phyloP scores from a whole-genome alignment of 768 basidiomycete species.

The Kwoniella sp. region DNA sequence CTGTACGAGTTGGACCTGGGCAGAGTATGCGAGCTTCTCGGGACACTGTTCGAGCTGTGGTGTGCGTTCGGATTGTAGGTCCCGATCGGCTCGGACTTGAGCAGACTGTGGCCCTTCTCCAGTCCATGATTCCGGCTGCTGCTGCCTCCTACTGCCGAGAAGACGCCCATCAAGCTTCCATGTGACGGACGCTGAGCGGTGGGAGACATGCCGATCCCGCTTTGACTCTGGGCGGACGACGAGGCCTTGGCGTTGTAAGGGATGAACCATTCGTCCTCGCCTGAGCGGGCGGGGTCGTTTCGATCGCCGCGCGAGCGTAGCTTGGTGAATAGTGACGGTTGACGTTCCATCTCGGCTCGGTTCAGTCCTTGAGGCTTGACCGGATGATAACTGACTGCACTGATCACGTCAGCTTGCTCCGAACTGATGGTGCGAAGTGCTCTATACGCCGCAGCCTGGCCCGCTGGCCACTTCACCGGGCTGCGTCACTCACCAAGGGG shows the following conservation, averaged over 20 bases:
- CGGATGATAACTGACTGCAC: too few species aligned
- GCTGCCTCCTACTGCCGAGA: constrained; percentile 6
- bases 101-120: background rate
- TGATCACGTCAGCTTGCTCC: too few species aligned
- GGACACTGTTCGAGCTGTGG: background rate
- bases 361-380: background rate
- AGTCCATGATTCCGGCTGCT: background rate
- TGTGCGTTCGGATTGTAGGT: constrained; percentile 3
- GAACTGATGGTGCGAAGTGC: too few species aligned
- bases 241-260: constrained; percentile 25
- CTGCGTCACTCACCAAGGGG: too few species aligned
- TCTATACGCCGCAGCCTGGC: too few species aligned
- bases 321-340: constrained; percentile 14
- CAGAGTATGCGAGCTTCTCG: background rate
- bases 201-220: constrained; percentile 28
- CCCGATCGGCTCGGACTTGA: constrained; percentile 1
- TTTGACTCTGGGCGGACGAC: constrained; percentile 5
- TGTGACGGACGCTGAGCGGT: constrained; percentile 1
- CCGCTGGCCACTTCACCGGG: too few species aligned
- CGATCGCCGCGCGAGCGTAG: constrained; percentile 6
- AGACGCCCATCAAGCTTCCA: constrained; percentile 2
- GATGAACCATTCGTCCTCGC: constrained; percentile 35
- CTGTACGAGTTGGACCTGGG: constrained; percentile 25
- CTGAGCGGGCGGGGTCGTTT: background rate
- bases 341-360: constrained; percentile 8